Evolutionary conservation across 768 basidiomycete species (phyloP), one percentile per base, ranked within the genome.

Genomic region (Amanita phalloides): DNA sequence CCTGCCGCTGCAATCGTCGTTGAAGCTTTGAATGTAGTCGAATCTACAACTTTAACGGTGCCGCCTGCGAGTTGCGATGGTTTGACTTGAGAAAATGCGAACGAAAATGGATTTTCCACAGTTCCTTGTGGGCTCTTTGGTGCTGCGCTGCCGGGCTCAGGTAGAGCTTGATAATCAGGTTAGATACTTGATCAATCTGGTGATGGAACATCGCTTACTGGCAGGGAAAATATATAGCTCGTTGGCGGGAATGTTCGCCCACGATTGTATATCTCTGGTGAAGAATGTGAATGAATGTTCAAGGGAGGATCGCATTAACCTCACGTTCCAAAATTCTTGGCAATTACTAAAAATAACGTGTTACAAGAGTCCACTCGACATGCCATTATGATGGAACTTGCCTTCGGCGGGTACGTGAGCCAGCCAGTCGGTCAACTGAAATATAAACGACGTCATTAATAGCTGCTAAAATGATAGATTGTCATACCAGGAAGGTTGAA

Each of bases 161-260:
- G 72, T 26, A 71, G 65, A 7, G 49, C 70, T 73, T 48, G 30
- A 45, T 28, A 11, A 17, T 48, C 10, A 26, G 42, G 26, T 51
- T 20, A 35, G 41, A 20, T 36, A 33, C 41, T 20, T 37, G 10
- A 14, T 35, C 4, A 11, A 32, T 35, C 13, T 10, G 32, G 33
- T 13, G 54, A 26, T 21, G 21, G n/a, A 10, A 37, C 36, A 23
- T 23, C 41, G 56, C 54, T 51, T 59, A 75, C 74, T 58, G 23
- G 68, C 66, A 11, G 76, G 76, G 68, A 78, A 79, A 51, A 79
- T 78, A 57, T 77, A 78, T 7, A 78, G 66, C 58, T 78, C 70
- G 43, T 70, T 54, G 1, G 65, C 63, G 0, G 76, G 75, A 44
- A 78, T 68, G 36, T 72, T 60, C 20, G 68, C 66, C 55, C 74